Base-by-base conservation (phyloP, 805 yeast species). In the Schizosaccharomyces octosporus region DNA sequence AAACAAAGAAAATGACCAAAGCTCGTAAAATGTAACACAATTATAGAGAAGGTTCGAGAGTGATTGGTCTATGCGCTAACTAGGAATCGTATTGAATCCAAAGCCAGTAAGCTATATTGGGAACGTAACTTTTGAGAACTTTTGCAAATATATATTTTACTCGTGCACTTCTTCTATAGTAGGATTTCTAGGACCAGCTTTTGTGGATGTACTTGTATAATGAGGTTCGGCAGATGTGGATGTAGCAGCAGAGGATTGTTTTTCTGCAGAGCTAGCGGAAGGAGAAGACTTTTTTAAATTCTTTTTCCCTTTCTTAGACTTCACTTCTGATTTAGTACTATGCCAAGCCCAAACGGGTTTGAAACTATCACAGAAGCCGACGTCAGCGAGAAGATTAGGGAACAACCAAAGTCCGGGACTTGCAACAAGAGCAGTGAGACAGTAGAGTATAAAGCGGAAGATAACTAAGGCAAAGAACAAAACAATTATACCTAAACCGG, bases 321-420 rank as follows among this genome's bases (percentile, higher is more conserved):
- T 36, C 59, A 27, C 39, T 43, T 57, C 62, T 63, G 59, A 48
- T 63, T 24, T 57, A 57, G 64, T 27, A 59, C 32, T 21, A 36
- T 61, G 61, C 48, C 61, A 61, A 17, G 58, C 32, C 43, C 60
- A 55, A n/a, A 64, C 62, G 3, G 98, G 98, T 65, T 78, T 78
- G 75, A 93, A 93, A 75, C 95, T 85, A 63, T 90, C 97, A 63
- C 90, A 69, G 65, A 93, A 84, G 29, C 97, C 95, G 67, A 94
- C 89, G 69, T 93, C 98, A 64, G 83, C 98, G 72, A 89, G 93
- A 69, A 93, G 76, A 70, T 90, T 90, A 62, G 98, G 98, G 78
- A 87, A 90, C 59, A 93, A 70, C 98, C 98, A 93, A 70, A 93
- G 78, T n/a, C 95, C 95, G 55, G 81, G 81, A 6, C 81, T 79